Base-by-base conservation (phyloP, 176 grass and related monocot species). In the Eleusine coracana region DNA sequence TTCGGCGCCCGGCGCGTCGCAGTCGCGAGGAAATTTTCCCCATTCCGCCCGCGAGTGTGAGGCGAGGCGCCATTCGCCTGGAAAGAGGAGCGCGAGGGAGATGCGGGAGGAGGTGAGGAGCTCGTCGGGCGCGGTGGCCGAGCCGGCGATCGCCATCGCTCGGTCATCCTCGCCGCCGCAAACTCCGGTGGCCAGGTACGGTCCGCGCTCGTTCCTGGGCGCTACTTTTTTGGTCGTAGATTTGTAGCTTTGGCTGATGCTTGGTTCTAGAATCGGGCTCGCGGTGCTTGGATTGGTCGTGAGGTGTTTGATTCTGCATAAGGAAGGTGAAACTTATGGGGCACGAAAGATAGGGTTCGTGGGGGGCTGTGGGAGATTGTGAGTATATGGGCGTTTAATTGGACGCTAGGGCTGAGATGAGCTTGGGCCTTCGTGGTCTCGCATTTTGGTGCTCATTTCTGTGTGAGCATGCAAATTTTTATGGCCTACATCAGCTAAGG, bases 21-120 rank as follows among this genome's bases (percentile, higher is more conserved):
- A 50, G 20, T 77, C 67, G 62, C 4, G 34, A 67, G 80, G 44
- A 77, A 31, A 64, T 55, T 77, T 71, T 27, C 60, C 70, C 74
- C 70, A 52, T 80, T 82, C 42, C 73, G 39, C 65, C 59, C 6
- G 21, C 39, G 75, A 83, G 45, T 39, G 84, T 13, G 83, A 74
- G 84, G 62, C 62, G 83, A 74, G 84, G 62, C 62, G 45, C 77
- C 76, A 36, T 66, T 66, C 62, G 3, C 29, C 62, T 13, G 42
- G 71, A 58, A 78, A 77, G 73, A 31, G 78, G 14, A 46, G 74
- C 67, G 17, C 52, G 40, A 79, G 46, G 58, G 78, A 85, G 88
- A 98, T 93, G 93, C 72, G 91, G 49, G 93, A 99, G 80, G 93
- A 99, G 91, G 96, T 99, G 10, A 86, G 89, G 85, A 99, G 89